Evolutionary conservation across 345 rosid genomes (phyloP).

Genomic region (Balakata baccata): DNA sequence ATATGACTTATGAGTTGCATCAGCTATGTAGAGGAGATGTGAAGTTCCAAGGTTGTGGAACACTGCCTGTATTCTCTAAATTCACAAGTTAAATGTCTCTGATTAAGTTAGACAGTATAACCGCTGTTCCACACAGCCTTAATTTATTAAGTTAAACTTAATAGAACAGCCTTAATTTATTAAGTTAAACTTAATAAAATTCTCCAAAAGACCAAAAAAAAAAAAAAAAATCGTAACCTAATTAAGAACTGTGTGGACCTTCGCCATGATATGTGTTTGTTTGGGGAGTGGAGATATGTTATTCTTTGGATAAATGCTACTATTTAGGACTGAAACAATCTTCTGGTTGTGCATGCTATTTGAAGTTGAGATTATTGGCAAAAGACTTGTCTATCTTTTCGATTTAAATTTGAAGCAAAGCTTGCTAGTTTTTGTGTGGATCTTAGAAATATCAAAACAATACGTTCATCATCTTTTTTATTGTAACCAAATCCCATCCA

Average conservation of each 20-base stretch:
- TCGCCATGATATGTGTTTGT: neutral
- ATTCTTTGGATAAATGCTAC: neutral
- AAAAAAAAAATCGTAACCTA: neutral
- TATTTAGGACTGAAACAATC: neutral
- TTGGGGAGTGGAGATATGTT: too few species aligned
- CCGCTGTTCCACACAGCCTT: neutral
- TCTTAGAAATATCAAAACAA: neutral
- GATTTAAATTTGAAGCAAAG: neutral
- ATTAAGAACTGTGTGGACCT: neutral
- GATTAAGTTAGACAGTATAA: neutral
- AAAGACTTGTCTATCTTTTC: neutral
- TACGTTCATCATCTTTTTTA: neutral
- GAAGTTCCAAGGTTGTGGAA: neutral
- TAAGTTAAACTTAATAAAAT: neutral
- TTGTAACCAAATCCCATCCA: too few species aligned
- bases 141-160: neutral
- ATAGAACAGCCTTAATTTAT: neutral
- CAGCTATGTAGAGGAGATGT: neutral
- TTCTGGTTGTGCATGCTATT: neutral
- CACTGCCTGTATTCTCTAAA: neutral
- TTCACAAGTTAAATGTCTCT: neutral
- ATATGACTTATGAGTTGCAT: neutral
- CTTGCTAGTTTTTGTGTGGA: neutral
- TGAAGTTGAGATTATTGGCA: neutral
- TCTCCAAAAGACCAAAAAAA: neutral